Conservation (phyloP, 257 asterid species). For the Striga asiatica region DNA sequence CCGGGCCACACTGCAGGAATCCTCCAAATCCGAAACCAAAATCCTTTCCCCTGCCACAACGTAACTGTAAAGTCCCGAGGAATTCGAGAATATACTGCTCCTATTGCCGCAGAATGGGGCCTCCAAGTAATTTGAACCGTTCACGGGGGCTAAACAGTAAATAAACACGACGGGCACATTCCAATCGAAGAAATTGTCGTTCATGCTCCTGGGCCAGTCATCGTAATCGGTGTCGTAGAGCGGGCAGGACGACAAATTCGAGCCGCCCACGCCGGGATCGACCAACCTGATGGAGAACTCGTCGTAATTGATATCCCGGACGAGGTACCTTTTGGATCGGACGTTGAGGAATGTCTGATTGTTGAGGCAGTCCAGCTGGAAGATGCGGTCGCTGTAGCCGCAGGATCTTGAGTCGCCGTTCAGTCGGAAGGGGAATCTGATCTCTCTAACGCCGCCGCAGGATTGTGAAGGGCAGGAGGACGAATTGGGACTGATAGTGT, state of each 20-base stretch:
- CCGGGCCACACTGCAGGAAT: constrained; percentile 27
- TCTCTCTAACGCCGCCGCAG: constrained; percentile 27
- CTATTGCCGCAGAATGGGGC: constrained; percentile 36
- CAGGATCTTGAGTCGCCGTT: constrained; percentile 21
- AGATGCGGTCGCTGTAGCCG: constrained; percentile 23
- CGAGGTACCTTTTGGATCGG: constrained; percentile 18
- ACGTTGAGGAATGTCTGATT: constrained; percentile 21
- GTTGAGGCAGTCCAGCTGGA: constrained; percentile 26
- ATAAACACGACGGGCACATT: constrained; percentile 17
- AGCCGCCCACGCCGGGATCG: constrained; percentile 24
- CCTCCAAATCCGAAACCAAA: constrained; percentile 27
- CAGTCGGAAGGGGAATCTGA: constrained; percentile 33
- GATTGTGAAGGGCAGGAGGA: constrained; percentile 31
- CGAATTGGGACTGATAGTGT: constrained; percentile 7
- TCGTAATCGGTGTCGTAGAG: constrained; percentile 12
- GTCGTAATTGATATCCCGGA: constrained; percentile 28
- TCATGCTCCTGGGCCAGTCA: constrained; percentile 21
- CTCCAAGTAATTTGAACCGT: constrained; percentile 14
- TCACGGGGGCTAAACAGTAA: constrained; percentile 25
- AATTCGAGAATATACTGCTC: constrained; percentile 16
- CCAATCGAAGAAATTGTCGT: background rate
- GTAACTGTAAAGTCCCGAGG: constrained; percentile 24
- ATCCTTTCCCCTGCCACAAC: constrained; percentile 11
- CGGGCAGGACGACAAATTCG: constrained; percentile 32
- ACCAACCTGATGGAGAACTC: constrained; percentile 23